Evolutionary conservation across 192 early-diverging fungal genomes (phyloP).

Genomic region (Lunasporangiospora selenospora): DNA sequence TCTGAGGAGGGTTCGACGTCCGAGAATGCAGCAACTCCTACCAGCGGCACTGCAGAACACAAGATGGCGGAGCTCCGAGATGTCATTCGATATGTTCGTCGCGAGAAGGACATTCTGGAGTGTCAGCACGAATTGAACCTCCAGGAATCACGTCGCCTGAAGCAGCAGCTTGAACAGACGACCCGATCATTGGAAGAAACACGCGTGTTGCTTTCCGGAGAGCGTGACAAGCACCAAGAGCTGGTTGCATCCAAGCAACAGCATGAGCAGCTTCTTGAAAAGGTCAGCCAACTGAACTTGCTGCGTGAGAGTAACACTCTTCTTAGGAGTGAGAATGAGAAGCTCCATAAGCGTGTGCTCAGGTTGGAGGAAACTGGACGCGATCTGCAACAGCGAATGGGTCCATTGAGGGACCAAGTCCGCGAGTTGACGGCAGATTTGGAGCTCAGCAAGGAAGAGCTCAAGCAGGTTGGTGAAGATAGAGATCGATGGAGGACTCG

Average conservation of each 20-base stretch:
- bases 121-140: conserved; percentile 69
- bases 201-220: conserved; percentile 59
- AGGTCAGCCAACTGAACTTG: conserved; percentile 69
- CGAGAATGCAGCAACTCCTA: neutral
- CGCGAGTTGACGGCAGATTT: conserved; percentile 65
- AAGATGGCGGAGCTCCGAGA: conserved; percentile 56
- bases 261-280: conserved; percentile 68
- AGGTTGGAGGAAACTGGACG: conserved; percentile 51
- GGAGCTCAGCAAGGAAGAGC: conserved; percentile 59
- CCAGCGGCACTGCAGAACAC: conserved; percentile 12
- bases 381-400: conserved; percentile 52
- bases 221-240: conserved; percentile 50
- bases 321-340: conserved; percentile 66
- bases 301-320: conserved; percentile 82
- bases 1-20: conserved; percentile 3
- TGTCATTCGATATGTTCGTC: conserved; percentile 70
- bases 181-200: conserved; percentile 74
- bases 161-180: conserved; percentile 66
- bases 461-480: conserved; percentile 66
- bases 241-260: conserved; percentile 58
- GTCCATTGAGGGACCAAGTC: conserved; percentile 66
- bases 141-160: conserved; percentile 72
- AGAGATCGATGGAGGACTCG: conserved; percentile 74
- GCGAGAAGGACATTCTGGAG: conserved; percentile 76
- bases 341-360: conserved; percentile 33